Percentiles rank a stretch among this genome's conserved stretches.
Conservation (phyloP, 345 rosid species). For the Salix brachista region DNA sequence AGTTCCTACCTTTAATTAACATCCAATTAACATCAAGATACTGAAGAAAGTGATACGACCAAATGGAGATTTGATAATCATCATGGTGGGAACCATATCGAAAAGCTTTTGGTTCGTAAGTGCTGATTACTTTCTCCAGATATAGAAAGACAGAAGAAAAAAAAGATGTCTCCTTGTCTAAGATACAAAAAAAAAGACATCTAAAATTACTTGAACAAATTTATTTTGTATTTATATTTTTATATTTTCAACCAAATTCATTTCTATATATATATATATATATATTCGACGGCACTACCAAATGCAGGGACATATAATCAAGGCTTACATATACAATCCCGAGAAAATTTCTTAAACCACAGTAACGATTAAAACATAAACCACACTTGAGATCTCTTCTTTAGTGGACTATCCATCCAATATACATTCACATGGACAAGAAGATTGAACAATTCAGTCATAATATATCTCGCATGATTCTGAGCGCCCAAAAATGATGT, state of each 20-base stretch:
- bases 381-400: neutral
- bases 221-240: too few species aligned
- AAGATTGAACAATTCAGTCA: conserved; percentile 2
- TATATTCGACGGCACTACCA: too few species aligned
- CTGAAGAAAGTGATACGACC: neutral
- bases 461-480: conserved; percentile 75
- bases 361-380: too few species aligned
- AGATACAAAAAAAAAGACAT: too few species aligned
- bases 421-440: neutral
- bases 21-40: neutral
- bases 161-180: too few species aligned
- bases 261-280: too few species aligned
- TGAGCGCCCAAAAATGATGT: conserved; percentile 66
- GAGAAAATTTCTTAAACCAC: neutral
- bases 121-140: too few species aligned
- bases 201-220: too few species aligned
- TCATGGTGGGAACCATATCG: neutral
- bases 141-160: too few species aligned
- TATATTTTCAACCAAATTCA: too few species aligned
- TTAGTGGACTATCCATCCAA: conserved; percentile 1
- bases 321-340: neutral
- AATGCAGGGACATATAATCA: too few species aligned
- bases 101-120: neutral
- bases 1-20: neutral
- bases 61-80: neutral